Evolutionary conservation across 1,139 yeast genomes (phyloP).

Genomic region (Suhomyces wounanorum): DNA sequence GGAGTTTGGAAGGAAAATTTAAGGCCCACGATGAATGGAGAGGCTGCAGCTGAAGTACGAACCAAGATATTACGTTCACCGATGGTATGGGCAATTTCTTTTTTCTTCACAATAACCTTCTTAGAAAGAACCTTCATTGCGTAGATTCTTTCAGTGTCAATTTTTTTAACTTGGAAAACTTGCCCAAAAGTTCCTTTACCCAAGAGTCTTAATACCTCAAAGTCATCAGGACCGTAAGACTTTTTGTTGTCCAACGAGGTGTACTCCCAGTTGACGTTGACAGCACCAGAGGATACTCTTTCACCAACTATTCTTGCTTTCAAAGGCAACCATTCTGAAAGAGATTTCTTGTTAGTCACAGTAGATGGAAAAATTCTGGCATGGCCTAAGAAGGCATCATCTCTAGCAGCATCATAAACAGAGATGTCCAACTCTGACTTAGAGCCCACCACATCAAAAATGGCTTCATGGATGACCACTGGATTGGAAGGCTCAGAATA

Average conservation of each 20-base stretch:
- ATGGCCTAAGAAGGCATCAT: conserved; percentile 86
- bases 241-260: conserved; percentile 62
- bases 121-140: conserved; percentile 97
- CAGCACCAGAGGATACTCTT: conserved; percentile 66
- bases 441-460: conserved; percentile 86
- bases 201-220: conserved; percentile 81
- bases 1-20: conserved; percentile 97
- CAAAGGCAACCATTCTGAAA: conserved; percentile 71
- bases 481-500: conserved; percentile 14
- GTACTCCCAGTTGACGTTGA: conserved; percentile 74
- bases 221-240: conserved; percentile 90
- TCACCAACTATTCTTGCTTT: conserved; percentile 77
- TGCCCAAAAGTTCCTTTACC: conserved; percentile 99
- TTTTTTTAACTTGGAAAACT: conserved; percentile 91
- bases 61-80: conserved; percentile 95
- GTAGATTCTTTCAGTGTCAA: conserved; percentile 83
- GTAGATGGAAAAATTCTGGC: conserved; percentile 72
- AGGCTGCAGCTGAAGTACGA: conserved; percentile 76
- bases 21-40: conserved; percentile 89
- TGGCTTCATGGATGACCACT: conserved; percentile 42
- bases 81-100: conserved; percentile 95
- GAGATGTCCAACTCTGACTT: conserved; percentile 83
- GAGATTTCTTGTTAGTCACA: conserved; percentile 33
- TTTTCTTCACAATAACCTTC: conserved; percentile 92
- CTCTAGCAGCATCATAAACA: conserved; percentile 79